Evolutionary conservation across 805 yeast genomes (phyloP).

Genomic region (Metschnikowia henanensis): DNA sequence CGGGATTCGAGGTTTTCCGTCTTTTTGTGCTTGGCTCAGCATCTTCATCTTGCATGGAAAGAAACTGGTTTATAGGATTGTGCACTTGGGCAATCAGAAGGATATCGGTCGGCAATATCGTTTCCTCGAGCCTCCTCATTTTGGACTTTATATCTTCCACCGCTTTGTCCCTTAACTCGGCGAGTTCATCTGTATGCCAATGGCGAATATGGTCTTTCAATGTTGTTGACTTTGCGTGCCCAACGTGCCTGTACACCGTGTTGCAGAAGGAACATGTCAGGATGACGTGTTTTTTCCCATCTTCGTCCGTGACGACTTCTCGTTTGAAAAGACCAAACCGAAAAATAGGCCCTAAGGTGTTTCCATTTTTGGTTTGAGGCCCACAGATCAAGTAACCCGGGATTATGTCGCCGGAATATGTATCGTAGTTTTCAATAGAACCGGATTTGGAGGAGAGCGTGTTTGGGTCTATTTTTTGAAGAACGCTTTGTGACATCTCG

Average conservation of each 20-base stretch:
- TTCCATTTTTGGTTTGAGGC: too few relatives aligned
- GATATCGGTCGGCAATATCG: background rate
- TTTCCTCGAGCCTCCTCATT: background rate
- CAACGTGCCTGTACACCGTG: background rate
- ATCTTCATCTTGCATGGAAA: background rate
- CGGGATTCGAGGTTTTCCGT: background rate
- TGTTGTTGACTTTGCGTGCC: background rate
- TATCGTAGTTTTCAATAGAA: too few relatives aligned
- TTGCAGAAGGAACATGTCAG: background rate
- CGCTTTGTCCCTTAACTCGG: background rate
- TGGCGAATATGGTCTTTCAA: background rate
- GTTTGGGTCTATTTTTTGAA: too few relatives aligned
- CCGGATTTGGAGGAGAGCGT: too few relatives aligned
- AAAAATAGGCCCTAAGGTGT: background rate
- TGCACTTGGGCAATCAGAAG: background rate
- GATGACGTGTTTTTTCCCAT: background rate
- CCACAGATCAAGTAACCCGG: too few relatives aligned
- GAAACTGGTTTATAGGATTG: background rate
- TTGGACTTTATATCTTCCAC: background rate
- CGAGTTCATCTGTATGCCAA: background rate
- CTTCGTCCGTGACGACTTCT: background rate
- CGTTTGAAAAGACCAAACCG: background rate
- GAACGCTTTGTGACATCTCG: too few relatives aligned
- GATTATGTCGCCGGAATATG: too few relatives aligned
- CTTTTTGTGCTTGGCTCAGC: background rate